A percentile compares a stretch with the other conserved stretches of the same genome.
These are phyloP conservation scores for Gautieria morchelliformis DNA, from an alignment of 768 basidiomycete species.

Conservation along the genomic window DNA sequence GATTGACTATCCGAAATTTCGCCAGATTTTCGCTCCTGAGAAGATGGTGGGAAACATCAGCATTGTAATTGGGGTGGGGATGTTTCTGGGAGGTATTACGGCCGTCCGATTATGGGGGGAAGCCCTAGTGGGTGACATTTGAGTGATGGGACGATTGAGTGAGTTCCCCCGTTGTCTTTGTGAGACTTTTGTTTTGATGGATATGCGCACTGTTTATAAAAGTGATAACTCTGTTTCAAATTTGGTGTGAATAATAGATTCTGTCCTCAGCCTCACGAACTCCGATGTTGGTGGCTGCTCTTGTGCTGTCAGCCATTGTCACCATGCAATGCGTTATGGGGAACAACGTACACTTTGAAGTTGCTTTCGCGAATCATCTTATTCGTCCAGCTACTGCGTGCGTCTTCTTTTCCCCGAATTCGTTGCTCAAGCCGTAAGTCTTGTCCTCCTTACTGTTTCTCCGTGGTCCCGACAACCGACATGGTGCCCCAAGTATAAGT, in stretches of 20 bases:
- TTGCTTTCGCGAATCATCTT: not conserved
- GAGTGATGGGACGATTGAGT: not conserved
- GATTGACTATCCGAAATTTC: not conserved
- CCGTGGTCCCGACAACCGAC: no score
- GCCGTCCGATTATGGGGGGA: conserved; percentile 73
- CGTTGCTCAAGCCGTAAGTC: no score
- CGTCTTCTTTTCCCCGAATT: no score
- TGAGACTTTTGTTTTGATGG: not conserved
- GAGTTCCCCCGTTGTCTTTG: not conserved
- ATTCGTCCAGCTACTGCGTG: not conserved
- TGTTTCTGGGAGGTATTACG: conserved; percentile 65
- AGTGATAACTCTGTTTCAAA: no score
- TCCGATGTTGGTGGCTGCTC: not conserved
- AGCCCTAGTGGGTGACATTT: conserved; percentile 38
- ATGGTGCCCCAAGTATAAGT: no score
- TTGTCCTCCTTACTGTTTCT: no score
- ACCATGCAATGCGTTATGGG: no score
- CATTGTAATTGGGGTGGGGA: conserved; percentile 50
- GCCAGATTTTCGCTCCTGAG: conserved; percentile 40
- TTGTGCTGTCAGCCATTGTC: not conserved
- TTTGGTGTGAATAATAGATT: no score
- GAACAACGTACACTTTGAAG: no score
- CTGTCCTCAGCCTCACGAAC: no score
- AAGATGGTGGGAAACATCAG: conserved; percentile 68
- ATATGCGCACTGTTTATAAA: not conserved